phyloP scores from a whole-genome alignment of 2,329 filamentous ascomycete genomes.

The Huntiella moniliformis region DNA sequence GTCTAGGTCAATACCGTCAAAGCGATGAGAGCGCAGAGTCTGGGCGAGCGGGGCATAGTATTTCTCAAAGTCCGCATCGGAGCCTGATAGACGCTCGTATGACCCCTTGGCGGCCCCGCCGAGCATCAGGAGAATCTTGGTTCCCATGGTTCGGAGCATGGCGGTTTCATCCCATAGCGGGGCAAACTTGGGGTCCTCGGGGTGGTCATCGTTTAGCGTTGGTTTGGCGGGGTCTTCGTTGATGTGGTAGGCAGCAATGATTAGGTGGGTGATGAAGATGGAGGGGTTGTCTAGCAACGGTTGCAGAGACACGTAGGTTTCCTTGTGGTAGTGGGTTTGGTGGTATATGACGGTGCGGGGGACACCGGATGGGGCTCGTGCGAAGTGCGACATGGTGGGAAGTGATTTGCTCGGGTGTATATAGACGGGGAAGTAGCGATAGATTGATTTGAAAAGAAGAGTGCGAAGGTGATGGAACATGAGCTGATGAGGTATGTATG shows the following conservation, averaged over 20 bases:
- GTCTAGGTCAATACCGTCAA: constrained; percentile 60
- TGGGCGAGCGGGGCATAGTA: constrained; percentile 54
- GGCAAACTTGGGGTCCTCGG: constrained; percentile 45
- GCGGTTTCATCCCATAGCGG: constrained; percentile 64
- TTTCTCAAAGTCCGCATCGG: constrained; percentile 42
- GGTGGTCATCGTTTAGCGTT: constrained; percentile 64
- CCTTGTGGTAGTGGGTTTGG: constrained; percentile 32
- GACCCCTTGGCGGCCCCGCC: constrained; percentile 68
- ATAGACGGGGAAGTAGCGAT: background rate
- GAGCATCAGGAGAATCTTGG: constrained; percentile 73
- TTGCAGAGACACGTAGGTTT: constrained; percentile 30
- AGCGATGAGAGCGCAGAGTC: constrained; percentile 38
- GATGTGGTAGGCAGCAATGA: constrained; percentile 72
- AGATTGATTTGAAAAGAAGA: background rate
- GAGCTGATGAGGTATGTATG: background rate
- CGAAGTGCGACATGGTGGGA: constrained; percentile 13
- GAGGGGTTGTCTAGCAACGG: constrained; percentile 28
- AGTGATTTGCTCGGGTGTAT: background rate
- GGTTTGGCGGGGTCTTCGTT: constrained; percentile 47
- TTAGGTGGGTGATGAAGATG: constrained; percentile 51
- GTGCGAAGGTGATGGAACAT: background rate
- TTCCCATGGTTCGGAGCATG: constrained; percentile 49
- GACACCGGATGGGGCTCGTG: constrained; percentile 16
- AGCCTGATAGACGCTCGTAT: constrained; percentile 35
- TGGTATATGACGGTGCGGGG: constrained; percentile 32